A percentile compares a stretch with the other conserved stretches of the same genome.
Conservation (phyloP, 768 basidiomycete genomes). For the Boletus bicolor region DNA sequence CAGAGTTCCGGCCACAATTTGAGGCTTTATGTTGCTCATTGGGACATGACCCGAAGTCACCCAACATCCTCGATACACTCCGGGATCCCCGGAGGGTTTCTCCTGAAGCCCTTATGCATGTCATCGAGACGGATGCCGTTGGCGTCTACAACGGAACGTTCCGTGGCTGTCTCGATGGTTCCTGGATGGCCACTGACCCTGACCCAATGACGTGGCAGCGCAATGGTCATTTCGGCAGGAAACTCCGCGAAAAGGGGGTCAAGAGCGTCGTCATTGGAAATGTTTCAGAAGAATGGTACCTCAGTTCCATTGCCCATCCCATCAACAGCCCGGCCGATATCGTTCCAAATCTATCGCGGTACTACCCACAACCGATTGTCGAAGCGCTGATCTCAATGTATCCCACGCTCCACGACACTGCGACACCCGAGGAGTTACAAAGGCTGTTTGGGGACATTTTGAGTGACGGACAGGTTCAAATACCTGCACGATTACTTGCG, state of each 20-base stretch:
- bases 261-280: constrained; percentile 61
- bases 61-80: constrained; percentile 47
- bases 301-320: constrained; percentile 68
- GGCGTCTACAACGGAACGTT: constrained; percentile 59
- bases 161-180: constrained; percentile 57
- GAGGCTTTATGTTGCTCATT: constrained; percentile 56
- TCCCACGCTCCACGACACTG: constrained; percentile 37
- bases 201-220: constrained; percentile 72
- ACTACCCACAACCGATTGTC: constrained; percentile 53
- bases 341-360: constrained; percentile 54
- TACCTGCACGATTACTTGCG: constrained; percentile 62
- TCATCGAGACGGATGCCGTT: constrained; percentile 56
- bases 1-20: constrained; percentile 60
- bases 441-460: constrained; percentile 58
- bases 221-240: constrained; percentile 52
- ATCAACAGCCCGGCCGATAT: constrained; percentile 49
- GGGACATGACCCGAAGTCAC: constrained; percentile 47
- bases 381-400: constrained; percentile 44
- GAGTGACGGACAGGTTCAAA: constrained; percentile 61
- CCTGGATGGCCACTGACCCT: constrained; percentile 51
- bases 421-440: constrained; percentile 42
- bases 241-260: constrained; percentile 56
- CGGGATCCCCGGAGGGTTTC: constrained; percentile 47
- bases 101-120: constrained; percentile 46
- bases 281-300: constrained; percentile 71